Percentiles rank a stretch among this genome's conserved stretches.
phyloP scores from a whole-genome alignment of 495 filamentous ascomycete genomes.

The Podospora tetraspora region DNA sequence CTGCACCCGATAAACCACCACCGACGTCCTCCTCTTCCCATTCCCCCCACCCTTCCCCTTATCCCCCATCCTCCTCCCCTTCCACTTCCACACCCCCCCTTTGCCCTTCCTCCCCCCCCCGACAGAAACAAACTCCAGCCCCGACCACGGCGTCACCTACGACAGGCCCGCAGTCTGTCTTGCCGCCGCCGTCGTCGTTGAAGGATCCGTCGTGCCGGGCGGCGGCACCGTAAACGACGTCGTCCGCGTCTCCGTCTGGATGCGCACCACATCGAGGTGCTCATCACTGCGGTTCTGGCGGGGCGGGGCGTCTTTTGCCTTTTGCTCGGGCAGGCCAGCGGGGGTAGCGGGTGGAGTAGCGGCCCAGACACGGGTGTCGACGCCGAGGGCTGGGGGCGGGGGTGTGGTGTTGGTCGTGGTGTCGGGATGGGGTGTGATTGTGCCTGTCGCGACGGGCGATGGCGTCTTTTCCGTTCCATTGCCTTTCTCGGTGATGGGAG shows the following conservation, averaged over 20 bases:
- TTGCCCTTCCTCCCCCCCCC: neutral
- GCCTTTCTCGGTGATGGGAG: neutral
- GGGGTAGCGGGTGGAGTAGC: neutral
- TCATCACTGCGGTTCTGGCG: neutral
- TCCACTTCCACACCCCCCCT: neutral
- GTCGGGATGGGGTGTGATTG: neutral
- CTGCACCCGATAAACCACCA: neutral
- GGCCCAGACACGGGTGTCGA: neutral
- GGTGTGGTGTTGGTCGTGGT: neutral
- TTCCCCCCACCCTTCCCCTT: neutral
- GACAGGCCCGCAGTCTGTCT: neutral
- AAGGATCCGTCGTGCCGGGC: neutral
- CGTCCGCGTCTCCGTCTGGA: neutral
- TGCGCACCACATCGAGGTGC: neutral
- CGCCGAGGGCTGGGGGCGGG: neutral
- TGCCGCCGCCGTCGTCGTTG: too few relatives aligned
- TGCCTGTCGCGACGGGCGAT: neutral
- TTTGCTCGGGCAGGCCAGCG: neutral
- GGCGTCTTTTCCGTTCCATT: neutral
- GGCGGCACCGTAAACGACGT: neutral
- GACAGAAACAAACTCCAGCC: neutral
- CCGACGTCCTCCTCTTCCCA: neutral
- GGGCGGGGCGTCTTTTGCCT: neutral
- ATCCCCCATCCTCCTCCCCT: neutral
- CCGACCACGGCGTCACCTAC: neutral